Evolutionary conservation across 1,284 basidiomycete species (phyloP).

Genomic region (Trametes sp.): DNA sequence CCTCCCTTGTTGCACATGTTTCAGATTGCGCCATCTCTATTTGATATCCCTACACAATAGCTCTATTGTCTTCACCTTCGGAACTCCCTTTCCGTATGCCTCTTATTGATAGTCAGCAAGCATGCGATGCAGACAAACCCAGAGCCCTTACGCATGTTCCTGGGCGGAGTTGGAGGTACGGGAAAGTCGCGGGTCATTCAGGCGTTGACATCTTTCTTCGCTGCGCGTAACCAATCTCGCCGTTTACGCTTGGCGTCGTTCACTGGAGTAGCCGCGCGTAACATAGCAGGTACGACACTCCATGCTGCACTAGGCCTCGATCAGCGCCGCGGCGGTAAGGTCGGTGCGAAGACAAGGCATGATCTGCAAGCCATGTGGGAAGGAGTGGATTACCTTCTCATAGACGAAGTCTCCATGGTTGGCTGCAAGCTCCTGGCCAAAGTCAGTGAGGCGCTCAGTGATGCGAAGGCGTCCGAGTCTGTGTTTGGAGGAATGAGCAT

Average conservation of each 20-base stretch:
- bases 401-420: constrained; percentile 54
- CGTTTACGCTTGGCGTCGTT: constrained; percentile 42
- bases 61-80: too few relatives aligned
- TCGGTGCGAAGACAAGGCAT: background rate
- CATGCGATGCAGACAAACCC: background rate
- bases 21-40: too few relatives aligned
- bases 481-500: constrained; percentile 49
- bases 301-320: constrained; percentile 43
- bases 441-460: constrained; percentile 39
- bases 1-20: too few relatives aligned
- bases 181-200: constrained; percentile 42
- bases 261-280: constrained; percentile 46
- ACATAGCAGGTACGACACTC: constrained; percentile 46
- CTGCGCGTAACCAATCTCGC: constrained; percentile 23
- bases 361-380: constrained; percentile 45
- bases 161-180: constrained; percentile 36
- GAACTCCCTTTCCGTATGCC: too few relatives aligned
- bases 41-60: too few relatives aligned
- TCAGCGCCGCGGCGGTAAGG: constrained; percentile 5
- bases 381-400: constrained; percentile 48
- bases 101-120: background rate
- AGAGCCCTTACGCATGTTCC: constrained; percentile 34
- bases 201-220: constrained; percentile 44
- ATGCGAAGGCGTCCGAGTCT: constrained; percentile 40
- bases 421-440: constrained; percentile 39